phyloP scores from a whole-genome alignment of 2,329 filamentous ascomycete genomes.

The Trichophyton mentagrophytes region DNA sequence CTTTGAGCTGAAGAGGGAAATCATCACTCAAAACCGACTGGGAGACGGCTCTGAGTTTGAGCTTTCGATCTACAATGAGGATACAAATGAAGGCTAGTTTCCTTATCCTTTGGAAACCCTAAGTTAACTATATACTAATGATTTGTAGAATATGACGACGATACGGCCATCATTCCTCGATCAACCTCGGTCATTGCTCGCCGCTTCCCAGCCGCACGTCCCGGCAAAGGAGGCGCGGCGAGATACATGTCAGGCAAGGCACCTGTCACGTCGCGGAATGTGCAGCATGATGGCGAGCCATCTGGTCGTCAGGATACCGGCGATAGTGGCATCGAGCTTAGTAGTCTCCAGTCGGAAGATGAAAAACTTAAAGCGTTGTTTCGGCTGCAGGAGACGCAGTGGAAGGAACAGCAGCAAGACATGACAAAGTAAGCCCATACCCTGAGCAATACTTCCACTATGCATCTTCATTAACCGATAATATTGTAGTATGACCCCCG shows the following conservation, averaged over 20 bases:
- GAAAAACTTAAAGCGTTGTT: constrained; percentile 91
- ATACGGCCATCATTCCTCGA: constrained; percentile 91
- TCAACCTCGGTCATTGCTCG: constrained; percentile 88
- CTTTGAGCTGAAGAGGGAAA: constrained; percentile 97
- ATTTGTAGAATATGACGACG: constrained; percentile 81
- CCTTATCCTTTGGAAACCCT: neutral
- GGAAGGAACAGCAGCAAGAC: constrained; percentile 84
- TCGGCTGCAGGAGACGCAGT: constrained; percentile 76
- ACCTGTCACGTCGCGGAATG: constrained; percentile 75
- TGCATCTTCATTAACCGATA: neutral
- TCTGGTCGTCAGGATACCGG: constrained; percentile 24
- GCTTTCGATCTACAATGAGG: constrained; percentile 83
- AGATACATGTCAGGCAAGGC: constrained; percentile 95
- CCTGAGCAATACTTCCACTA: neutral
- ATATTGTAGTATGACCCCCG: constrained; percentile 31
- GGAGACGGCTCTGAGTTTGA: constrained; percentile 96
- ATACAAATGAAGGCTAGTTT: constrained; percentile 71
- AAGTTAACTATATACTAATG: neutral
- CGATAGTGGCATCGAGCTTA: constrained; percentile 50
- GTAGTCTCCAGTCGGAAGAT: constrained; percentile 76
- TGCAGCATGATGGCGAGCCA: constrained; percentile 49
- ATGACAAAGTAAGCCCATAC: constrained; percentile 57
- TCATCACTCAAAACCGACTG: constrained; percentile 84
- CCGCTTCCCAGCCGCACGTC: constrained; percentile 68
- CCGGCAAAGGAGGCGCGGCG: constrained; percentile 78